These are phyloP conservation scores for Lupinus albus DNA, from an alignment of 306 rosid genomes.

Conservation along the genomic window DNA sequence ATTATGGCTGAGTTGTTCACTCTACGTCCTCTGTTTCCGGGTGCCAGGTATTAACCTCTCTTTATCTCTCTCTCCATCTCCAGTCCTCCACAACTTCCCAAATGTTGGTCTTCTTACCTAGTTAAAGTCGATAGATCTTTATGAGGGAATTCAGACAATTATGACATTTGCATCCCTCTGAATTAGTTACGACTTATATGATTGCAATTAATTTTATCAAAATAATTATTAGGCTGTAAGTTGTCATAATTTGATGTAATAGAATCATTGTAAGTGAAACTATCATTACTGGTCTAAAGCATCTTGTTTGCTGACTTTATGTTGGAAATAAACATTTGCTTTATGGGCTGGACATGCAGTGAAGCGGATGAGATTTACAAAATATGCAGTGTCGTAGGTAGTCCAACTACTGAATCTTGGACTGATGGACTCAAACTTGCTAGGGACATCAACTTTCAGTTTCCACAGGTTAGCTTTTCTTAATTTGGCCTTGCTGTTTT, in stretches of 20 bases:
- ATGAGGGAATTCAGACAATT: conserved; percentile 13
- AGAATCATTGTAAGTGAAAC: background rate
- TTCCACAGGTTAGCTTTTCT: conserved; percentile 68
- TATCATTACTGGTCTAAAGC: conserved; percentile 1
- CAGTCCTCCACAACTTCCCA: conserved; percentile 7
- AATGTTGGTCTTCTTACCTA: background rate
- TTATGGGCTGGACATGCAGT: conserved; percentile 51
- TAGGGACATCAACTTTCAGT: conserved; percentile 81
- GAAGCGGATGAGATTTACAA: conserved; percentile 91
- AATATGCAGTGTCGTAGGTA: conserved; percentile 90
- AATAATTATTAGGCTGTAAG: background rate
- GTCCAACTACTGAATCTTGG: conserved; percentile 82
- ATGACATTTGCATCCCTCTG: conserved; percentile 9
- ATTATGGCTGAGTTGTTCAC: conserved; percentile 91
- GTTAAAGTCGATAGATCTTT: conserved; percentile 2
- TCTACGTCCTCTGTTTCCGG: conserved; percentile 94
- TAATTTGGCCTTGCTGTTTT: conserved; percentile 15
- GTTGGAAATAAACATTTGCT: conserved; percentile 17
- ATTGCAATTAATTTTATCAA: background rate
- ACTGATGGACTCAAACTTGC: conserved; percentile 84
- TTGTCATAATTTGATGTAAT: background rate
- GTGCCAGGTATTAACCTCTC: conserved; percentile 61
- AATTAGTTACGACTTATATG: conserved; percentile 4
- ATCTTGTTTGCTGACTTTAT: conserved; percentile 12
- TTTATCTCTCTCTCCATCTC: too few species aligned